Evolutionary conservation across 768 basidiomycete genomes (phyloP), one percentile per base, ranked within the genome.

Genomic region (Collybia mongolica): DNA sequence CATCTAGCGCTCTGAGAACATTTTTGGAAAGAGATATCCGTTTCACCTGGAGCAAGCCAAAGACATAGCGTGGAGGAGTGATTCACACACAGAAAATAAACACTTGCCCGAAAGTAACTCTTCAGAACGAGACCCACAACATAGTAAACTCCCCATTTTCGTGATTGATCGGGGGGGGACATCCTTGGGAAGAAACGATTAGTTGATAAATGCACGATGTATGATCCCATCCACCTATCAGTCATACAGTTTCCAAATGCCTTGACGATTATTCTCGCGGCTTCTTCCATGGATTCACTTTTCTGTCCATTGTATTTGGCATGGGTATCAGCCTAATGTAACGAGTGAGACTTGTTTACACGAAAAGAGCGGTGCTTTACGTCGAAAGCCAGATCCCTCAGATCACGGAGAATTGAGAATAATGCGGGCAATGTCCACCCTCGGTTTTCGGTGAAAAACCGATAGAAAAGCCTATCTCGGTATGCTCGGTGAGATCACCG

Each of bases 131-230:
- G 73, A 14, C 88, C 89, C 0, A 95, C 94, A 12, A 97, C 82
- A 60, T 93, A 91, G 70, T 98, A 98, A 1, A 94, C 80, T 0
- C 93, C 86, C 93, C 93, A 89, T 72, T 90, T 90, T 59, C 93
- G 73, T 35, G 88, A 87, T 66, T 90, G 79, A 23, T 82, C 75
- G 43, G 83, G 69, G 15, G 85, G 81, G n/a, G 88, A 88, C 32
- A 73, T 80, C 55, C 89, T 87, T 24, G 11, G 29, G 44, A 28
- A 60, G 24, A 55, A 28, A 3, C 3, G 45, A 49, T 8, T 22
- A 35, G 12, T 11, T 11, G 18, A 32, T 24, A 28, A 15, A 19
- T 28, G 17, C 2, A 5, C 43, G 24, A 11, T 29, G 6, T 20
- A 36, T 19, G 28, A 32, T 49, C 28, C 37, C 37, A 44, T 53